Evolutionary conservation across 225 moss, liverwort and hornwort species (phyloP).

Genomic region (Sphagnum tenellum): DNA sequence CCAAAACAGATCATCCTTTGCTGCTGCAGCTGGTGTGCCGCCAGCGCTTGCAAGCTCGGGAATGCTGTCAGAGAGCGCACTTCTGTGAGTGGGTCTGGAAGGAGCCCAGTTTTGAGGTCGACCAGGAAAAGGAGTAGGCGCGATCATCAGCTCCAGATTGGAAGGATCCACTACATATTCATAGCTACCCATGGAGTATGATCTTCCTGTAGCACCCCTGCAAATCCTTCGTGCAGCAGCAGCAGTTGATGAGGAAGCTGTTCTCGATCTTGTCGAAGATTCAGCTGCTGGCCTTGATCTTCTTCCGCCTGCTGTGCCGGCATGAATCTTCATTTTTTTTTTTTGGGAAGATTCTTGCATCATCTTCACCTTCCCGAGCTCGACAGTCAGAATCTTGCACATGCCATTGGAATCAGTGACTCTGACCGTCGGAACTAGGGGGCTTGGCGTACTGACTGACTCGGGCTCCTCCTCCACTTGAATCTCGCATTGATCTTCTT

Average conservation of each 20-base stretch:
- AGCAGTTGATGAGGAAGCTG: too few relatives aligned
- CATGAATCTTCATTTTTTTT: too few relatives aligned
- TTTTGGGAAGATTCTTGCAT: too few relatives aligned
- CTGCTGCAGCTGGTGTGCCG: slow-evolving; percentile 20
- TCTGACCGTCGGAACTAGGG: too few relatives aligned
- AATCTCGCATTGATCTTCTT: too few relatives aligned
- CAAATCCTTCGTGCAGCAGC: too few relatives aligned
- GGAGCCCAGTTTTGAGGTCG: background rate
- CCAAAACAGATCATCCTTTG: slow-evolving; percentile 35
- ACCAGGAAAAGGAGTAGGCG: slow-evolving; percentile 41
- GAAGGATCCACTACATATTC: slow-evolving; percentile 39
- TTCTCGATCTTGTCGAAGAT: background rate
- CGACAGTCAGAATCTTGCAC: slow-evolving; percentile 27
- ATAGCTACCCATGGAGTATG: slow-evolving; percentile 44
- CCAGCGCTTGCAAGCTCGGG: slow-evolving; percentile 36
- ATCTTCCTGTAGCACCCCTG: slow-evolving; percentile 15
- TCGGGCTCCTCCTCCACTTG: too few relatives aligned
- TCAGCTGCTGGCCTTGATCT: slow-evolving; percentile 1
- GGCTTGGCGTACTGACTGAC: too few relatives aligned
- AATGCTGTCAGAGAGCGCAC: slow-evolving; percentile 43
- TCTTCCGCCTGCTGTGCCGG: background rate
- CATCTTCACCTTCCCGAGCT: slow-evolving; percentile 35
- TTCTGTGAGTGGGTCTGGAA: slow-evolving; percentile 14
- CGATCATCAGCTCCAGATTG: slow-evolving; percentile 42
- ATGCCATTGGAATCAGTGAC: too few relatives aligned